Conservation (phyloP, 768 basidiomycete genomes). For the Collybia nuda region DNA sequence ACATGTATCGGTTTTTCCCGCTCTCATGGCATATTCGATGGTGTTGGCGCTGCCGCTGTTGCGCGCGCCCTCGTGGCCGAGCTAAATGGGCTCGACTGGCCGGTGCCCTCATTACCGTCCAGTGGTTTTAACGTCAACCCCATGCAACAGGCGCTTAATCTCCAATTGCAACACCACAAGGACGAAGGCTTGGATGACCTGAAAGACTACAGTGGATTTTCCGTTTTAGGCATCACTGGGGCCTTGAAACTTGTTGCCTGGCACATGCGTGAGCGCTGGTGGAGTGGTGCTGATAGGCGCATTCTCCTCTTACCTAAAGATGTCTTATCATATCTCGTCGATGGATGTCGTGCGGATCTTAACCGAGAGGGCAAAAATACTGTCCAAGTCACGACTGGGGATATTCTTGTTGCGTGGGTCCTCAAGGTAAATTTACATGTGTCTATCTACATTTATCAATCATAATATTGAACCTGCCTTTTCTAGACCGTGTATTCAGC, state of each 20-base stretch:
- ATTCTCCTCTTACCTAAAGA: constrained; percentile 32
- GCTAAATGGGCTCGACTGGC: constrained; percentile 35
- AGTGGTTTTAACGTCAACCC: constrained; percentile 32
- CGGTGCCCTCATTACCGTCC: constrained; percentile 29
- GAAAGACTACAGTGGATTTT: constrained; percentile 21
- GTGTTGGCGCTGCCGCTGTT: constrained; percentile 34
- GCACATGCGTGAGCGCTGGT: constrained; percentile 35
- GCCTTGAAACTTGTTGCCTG: constrained; percentile 29
- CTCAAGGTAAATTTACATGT: constrained; percentile 27
- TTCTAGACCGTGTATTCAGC: constrained; percentile 33
- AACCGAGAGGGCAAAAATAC: constrained; percentile 12
- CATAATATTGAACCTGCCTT: background rate
- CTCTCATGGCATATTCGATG: constrained; percentile 43
- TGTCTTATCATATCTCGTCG: constrained; percentile 25
- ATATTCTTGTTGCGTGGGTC: constrained; percentile 40
- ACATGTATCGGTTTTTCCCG: constrained; percentile 41
- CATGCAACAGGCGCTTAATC: constrained; percentile 27
- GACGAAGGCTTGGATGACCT: background rate
- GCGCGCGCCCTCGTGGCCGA: constrained; percentile 39
- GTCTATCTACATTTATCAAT: too few species aligned
- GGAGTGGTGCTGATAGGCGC: constrained; percentile 32
- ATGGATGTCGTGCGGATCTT: constrained; percentile 25
- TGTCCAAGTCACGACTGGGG: constrained; percentile 30
- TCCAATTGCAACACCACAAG: constrained; percentile 5
- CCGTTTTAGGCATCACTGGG: constrained; percentile 25